Conservation (phyloP, 352 stramenopile species). For the Globisporangium megalacanthum region DNA sequence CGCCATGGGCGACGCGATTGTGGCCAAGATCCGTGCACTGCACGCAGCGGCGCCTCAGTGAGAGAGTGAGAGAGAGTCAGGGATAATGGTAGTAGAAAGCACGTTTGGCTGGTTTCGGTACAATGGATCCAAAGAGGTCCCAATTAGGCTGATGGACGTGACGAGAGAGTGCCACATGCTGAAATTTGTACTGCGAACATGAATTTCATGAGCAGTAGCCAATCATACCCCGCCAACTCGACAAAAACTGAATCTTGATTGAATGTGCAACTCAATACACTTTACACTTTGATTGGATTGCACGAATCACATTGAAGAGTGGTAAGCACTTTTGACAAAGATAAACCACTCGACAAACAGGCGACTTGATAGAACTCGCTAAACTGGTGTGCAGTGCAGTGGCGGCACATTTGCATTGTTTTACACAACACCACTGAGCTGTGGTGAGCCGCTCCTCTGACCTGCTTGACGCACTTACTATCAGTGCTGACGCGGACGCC, state of each 20-base stretch:
- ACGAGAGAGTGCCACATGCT: background rate
- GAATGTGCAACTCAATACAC: background rate
- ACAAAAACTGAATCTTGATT: background rate
- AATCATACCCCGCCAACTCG: background rate
- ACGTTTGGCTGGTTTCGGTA: no score
- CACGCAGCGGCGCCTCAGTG: conserved; percentile 9
- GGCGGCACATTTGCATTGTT: no score
- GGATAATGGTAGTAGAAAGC: conserved; percentile 1
- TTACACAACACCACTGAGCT: no score
- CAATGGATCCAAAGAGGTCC: background rate
- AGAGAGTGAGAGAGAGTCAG: background rate
- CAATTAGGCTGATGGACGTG: no score
- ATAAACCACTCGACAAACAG: no score
- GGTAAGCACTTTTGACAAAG: no score
- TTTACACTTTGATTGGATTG: background rate
- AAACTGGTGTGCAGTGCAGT: no score
- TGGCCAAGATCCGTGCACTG: conserved; percentile 70
- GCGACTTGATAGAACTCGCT: no score
- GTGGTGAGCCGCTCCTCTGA: no score
- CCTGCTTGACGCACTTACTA: no score
- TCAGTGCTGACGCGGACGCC: no score
- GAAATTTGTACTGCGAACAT: background rate
- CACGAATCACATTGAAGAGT: no score
- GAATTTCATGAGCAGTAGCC: background rate
- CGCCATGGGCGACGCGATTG: conserved; percentile 75